Evolutionary conservation across 2,329 filamentous ascomycete genomes (phyloP).

Genomic region (Chaetomium sp.): DNA sequence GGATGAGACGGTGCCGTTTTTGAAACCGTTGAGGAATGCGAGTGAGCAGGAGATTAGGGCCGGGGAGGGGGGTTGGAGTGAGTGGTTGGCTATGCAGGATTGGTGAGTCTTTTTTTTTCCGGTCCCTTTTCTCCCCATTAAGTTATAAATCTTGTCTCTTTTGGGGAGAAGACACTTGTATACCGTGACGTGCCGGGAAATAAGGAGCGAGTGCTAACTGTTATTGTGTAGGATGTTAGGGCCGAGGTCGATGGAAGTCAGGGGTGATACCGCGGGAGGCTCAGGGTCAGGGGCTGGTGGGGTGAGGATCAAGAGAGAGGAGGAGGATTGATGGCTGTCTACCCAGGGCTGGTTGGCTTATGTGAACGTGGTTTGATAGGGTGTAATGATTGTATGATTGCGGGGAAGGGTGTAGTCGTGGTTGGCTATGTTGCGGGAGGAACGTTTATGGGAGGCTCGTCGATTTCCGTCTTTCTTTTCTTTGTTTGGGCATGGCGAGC

Average conservation of each 20-base stretch:
- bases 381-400: no score
- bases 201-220: not conserved
- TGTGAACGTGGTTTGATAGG: no score
- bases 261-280: slow-evolving; percentile 9
- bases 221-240: slow-evolving; percentile 65
- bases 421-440: no score
- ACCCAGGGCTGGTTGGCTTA: no score
- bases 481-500: no score
- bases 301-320: slow-evolving; percentile 14
- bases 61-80: slow-evolving; percentile 82
- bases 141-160: not conserved
- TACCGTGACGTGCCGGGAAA: no score
- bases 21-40: slow-evolving; percentile 72
- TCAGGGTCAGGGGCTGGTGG: slow-evolving; percentile 5
- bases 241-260: slow-evolving; percentile 47
- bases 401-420: no score
- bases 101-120: slow-evolving; percentile 41
- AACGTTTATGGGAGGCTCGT: no score
- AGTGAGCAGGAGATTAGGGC: slow-evolving; percentile 72
- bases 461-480: no score
- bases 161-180: no score
- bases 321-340: slow-evolving; percentile 4
- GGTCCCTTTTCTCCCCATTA: not conserved
- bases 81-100: slow-evolving; percentile 95
- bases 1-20: slow-evolving; percentile 78